Evolutionary conservation across 164 flowering plant genomes (phyloP).

Genomic region (Cinnamomum micranthum): DNA sequence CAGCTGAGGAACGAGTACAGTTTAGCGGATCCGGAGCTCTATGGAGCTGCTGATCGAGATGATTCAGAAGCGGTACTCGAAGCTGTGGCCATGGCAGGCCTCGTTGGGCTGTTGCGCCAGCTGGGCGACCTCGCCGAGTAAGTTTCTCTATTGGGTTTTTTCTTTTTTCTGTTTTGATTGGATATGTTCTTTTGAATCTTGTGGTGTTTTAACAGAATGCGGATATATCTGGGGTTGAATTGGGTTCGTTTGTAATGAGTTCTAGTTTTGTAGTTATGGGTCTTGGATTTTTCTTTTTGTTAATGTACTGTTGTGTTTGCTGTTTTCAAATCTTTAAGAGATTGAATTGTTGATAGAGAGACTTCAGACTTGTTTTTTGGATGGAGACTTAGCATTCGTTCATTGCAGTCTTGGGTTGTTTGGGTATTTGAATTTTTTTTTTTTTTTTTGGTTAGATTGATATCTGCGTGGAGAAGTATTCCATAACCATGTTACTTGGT

Average conservation of each 20-base stretch:
- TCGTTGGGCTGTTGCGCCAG: slow-evolving; percentile 89
- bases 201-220: slow-evolving; percentile 1
- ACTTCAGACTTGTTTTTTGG: no score
- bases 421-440: no score
- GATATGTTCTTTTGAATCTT: slow-evolving; percentile 1
- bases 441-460: no score
- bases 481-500: no score
- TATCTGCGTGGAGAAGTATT: no score
- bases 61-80: slow-evolving; percentile 97
- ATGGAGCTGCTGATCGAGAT: slow-evolving; percentile 71
- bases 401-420: no score
- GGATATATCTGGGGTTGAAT: slow-evolving; percentile 1
- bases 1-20: slow-evolving; percentile 75
- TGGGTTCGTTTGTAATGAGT: not conserved
- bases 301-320: no score
- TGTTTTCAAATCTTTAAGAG: no score
- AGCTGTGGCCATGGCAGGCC: slow-evolving; percentile 99
- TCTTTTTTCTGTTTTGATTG: not conserved
- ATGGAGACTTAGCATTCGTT: no score
- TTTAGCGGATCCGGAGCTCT: slow-evolving; percentile 88
- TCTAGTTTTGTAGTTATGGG: not conserved
- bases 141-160: slow-evolving; percentile 19
- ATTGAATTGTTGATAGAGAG: no score
- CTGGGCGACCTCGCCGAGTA: slow-evolving; percentile 96
- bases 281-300: not conserved